Evolutionary conservation across 805 yeast species (phyloP).

Genomic region (Metschnikowia matae): DNA sequence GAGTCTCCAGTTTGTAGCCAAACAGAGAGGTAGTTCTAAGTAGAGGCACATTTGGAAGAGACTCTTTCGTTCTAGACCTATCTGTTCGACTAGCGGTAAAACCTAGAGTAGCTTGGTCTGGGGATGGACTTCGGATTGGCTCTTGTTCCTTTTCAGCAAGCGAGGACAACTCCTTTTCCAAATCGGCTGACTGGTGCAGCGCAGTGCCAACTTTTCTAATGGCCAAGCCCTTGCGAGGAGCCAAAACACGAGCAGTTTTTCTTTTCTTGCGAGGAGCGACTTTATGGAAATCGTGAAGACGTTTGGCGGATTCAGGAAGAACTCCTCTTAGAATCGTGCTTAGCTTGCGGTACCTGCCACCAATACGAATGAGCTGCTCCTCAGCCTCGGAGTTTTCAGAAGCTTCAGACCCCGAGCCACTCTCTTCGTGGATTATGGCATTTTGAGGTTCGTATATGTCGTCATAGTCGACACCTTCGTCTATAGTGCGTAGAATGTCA

Average conservation of each 20-base stretch:
- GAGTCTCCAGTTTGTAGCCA: slow-evolving; percentile 7
- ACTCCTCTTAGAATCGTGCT: slow-evolving; percentile 33
- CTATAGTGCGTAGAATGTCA: slow-evolving; percentile 1
- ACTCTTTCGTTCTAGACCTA: background rate
- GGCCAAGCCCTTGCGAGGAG: slow-evolving; percentile 36
- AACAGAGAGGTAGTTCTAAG: slow-evolving; percentile 4
- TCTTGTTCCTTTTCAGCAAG: background rate
- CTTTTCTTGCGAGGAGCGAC: slow-evolving; percentile 8
- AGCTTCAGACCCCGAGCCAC: background rate
- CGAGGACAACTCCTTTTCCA: slow-evolving; percentile 8
- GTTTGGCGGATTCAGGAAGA: slow-evolving; percentile 38
- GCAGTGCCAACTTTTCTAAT: slow-evolving; percentile 20
- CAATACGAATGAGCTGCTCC: slow-evolving; percentile 16
- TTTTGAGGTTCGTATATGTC: background rate
- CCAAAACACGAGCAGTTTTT: background rate
- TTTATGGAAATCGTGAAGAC: slow-evolving; percentile 21
- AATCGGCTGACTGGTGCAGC: slow-evolving; percentile 6
- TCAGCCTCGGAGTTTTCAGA: slow-evolving; percentile 7
- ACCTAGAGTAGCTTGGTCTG: background rate
- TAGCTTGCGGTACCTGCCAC: slow-evolving; percentile 23
- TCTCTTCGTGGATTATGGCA: background rate
- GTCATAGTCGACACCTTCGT: background rate
- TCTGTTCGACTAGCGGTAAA: background rate
- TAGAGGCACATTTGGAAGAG: slow-evolving; percentile 3
- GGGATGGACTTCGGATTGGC: background rate